Percentiles rank a stretch among this genome's conserved stretches.
Evolutionary conservation across 352 stramenopile genomes (phyloP).

Genomic region (Globisporangium cystogenes): DNA sequence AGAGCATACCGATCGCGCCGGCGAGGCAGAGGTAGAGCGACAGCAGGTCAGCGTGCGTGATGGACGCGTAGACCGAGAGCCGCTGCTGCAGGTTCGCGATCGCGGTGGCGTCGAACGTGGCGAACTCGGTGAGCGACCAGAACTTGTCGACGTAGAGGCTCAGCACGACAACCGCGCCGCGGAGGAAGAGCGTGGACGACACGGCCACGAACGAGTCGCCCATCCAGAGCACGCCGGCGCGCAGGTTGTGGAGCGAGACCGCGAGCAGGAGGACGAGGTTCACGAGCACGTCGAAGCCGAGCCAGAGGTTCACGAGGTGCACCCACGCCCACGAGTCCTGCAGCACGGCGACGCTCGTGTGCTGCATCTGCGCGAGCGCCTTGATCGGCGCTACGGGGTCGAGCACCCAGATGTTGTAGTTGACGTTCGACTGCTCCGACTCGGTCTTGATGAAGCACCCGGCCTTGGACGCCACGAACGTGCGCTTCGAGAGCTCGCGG

Average conservation of each 20-base stretch:
- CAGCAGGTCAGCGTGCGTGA: constrained; percentile 16
- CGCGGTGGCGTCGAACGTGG: constrained; percentile 25
- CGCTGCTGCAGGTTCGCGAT: background rate
- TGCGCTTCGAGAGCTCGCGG: constrained; percentile 16
- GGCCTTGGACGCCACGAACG: constrained; percentile 21
- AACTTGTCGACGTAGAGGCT: constrained; percentile 36
- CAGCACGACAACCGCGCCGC: constrained; percentile 25
- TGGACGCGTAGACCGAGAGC: constrained; percentile 5
- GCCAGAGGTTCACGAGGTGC: constrained; percentile 34
- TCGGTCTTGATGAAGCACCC: constrained; percentile 34
- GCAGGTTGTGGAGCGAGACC: constrained; percentile 26
- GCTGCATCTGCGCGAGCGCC: constrained; percentile 25
- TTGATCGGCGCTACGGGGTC: constrained; percentile 9
- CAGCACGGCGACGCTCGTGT: constrained; percentile 15
- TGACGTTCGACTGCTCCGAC: constrained; percentile 39
- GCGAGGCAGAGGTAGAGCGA: constrained; percentile 11
- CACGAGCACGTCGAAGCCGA: constrained; percentile 25
- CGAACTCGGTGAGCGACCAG: constrained; percentile 42
- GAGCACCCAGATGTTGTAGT: constrained; percentile 35
- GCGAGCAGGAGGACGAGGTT: constrained; percentile 26
- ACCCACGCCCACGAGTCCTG: constrained; percentile 48
- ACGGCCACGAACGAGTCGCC: constrained; percentile 33
- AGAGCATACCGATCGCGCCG: constrained; percentile 3
- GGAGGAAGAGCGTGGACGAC: constrained; percentile 25
- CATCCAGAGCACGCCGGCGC: constrained; percentile 28